Evolutionary conservation across 768 basidiomycete genomes (phyloP), one percentile per base, ranked within the genome.

Genomic region (Chalciporus pseudorubinellus): DNA sequence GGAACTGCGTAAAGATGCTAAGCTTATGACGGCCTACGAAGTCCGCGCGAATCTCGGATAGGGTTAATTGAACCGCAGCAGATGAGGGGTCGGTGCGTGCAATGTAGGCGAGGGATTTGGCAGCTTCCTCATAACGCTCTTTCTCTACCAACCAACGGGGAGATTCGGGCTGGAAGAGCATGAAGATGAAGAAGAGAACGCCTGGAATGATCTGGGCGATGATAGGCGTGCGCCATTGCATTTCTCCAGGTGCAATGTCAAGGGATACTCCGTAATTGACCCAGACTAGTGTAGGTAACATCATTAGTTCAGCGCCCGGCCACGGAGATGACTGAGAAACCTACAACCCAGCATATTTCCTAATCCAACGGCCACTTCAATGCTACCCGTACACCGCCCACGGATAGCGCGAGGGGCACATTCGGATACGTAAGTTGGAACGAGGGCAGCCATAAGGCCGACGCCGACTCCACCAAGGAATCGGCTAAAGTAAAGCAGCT

Each of bases 401-500:
- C 74, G 67, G 29, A 75, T 72, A 16, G 63, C 39, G 46, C 62
- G 61, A 9, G 74, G 74, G 3, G 68, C 66, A 48, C 64, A 72
- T 59, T 74, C 72, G 3, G 72, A 67, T 3, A 72, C 64, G 21
- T 74, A 74, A 0, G 68, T 63, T 2, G 74, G 73, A 19, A 70
- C 68, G 19, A 74, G 42, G 0, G 69, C 70, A 2, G 66, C 59
- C 57, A 71, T 64, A 31, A 72, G 39, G 22, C 77, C 75, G 6
- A 78, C 69, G 3, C 80, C 79, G 29, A 80, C 62, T 16, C 80
- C 82, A 6, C 73, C 68, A 0, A 82, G 55, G 68, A 79, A 79
- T 9, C 78, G 73, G 44, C 66, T 57, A 43, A 71, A 59, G 48
- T 64, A 72, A 9, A 71, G 54, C 2, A 71, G 16, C 19, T 65